Base-by-base conservation (phyloP, 352 stramenopile species). In the Pythium brachiatum region DNA sequence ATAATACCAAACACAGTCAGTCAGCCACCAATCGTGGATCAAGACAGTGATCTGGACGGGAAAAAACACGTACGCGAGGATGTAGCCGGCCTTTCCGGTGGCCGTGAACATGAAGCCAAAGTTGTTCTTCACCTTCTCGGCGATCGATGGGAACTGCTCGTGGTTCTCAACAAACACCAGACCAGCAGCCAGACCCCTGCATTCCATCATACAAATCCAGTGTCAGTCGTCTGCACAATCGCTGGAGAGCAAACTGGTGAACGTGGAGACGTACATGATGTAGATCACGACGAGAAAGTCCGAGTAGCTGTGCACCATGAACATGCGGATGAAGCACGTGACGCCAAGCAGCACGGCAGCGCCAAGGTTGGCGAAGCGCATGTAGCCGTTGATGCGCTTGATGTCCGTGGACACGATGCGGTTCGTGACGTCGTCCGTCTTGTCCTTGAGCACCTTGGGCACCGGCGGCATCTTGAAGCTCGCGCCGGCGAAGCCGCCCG, bases 41-140 rank as follows among this genome's bases (percentile, higher is more conserved):
- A n/a, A 27, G 13, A 21, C 9, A n/a, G 21, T 13, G 20, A 9
- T 15, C 18, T 41, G 29, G 31, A 41, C 7, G n/a, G 53, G 51
- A 44, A 8, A 44, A 8, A 54, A 32, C 12, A 84, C 79, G 61
- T 72, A 92, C 83, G 79, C 85, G 39, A 94, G 73, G 53, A 94
- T 92, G 75, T 90, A 94, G 16, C 73, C 78, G 27, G 85, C 84
- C 62, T 90, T 90, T 72, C 85, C 85, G n/a, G 76, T 81, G 27
- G 83, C 85, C 16, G 77, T 92, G 72, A 94, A 94, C 85, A 94
- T 94, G 65, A 94, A 94, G 43, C 81, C 85, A 68, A 94, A 94
- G 78, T 94, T 94, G 44, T 81, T 56, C 77, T 94, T 94, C 26
- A 92, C 79, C 51, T 89, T 87, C 60, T 90, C 75, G 9, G 83